Percentiles rank a stretch among this genome's conserved stretches.
These are phyloP conservation scores for Tylopilus plumbeoviolaceoides DNA, from an alignment of 768 basidiomycete genomes.

Conservation along the genomic window DNA sequence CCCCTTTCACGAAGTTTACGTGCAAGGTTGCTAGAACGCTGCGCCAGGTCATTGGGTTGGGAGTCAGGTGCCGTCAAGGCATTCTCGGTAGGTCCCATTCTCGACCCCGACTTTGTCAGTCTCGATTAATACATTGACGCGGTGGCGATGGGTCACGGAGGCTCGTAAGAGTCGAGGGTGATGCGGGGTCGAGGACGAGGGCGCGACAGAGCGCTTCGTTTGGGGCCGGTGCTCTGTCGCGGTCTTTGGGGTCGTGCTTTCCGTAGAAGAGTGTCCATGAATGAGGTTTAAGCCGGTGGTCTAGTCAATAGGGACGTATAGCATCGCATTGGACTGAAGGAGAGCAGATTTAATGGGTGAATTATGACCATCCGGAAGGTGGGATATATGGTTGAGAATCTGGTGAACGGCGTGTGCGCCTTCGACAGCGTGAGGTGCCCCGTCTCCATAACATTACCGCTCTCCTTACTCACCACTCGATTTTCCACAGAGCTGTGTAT, in stretches of 20 bases:
- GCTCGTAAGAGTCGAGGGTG: conserved; percentile 42
- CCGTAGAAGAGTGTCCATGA: neutral
- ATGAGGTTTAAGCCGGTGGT: too few relatives aligned
- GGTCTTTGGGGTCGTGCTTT: conserved; percentile 55
- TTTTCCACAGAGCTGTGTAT: conserved; percentile 40
- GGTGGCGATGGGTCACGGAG: conserved; percentile 48
- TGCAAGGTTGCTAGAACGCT: conserved; percentile 58
- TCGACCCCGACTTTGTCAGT: conserved; percentile 47
- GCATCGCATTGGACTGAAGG: conserved; percentile 72
- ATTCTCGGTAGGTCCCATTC: conserved; percentile 66
- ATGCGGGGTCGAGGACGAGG: conserved; percentile 51
- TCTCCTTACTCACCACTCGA: neutral
- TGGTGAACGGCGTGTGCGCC: too few relatives aligned
- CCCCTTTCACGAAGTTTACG: conserved; percentile 51
- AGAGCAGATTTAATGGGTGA: conserved; percentile 66
- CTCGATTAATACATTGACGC: too few relatives aligned
- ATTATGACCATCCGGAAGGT: conserved; percentile 47
- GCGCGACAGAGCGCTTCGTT: conserved; percentile 53
- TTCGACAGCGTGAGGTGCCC: too few relatives aligned
- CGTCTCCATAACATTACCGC: too few relatives aligned
- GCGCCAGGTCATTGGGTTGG: conserved; percentile 61
- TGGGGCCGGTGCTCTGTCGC: conserved; percentile 54
- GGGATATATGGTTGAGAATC: conserved; percentile 2
- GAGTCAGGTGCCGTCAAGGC: conserved; percentile 58
- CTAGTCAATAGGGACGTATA: conserved; percentile 44